These are phyloP conservation scores for Lodderomyces margitis DNA, from an alignment of 1,139 yeast genomes.

Conservation along the genomic window DNA sequence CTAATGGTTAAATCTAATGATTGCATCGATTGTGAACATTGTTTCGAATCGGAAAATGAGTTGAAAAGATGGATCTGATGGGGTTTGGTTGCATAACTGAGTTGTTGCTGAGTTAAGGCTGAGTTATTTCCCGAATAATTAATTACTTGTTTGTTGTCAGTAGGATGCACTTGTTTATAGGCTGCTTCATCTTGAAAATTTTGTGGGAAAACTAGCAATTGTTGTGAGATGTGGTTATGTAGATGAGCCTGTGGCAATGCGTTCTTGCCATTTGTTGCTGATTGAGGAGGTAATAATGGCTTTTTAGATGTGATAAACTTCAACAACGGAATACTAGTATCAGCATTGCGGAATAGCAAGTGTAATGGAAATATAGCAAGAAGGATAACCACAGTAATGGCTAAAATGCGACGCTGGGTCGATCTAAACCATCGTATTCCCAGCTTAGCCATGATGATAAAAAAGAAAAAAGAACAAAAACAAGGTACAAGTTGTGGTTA, in stretches of 20 bases:
- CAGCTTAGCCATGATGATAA: neutral
- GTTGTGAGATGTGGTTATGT: slow-evolving; percentile 1
- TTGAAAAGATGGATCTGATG: slow-evolving; percentile 7
- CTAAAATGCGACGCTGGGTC: neutral
- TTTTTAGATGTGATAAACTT: neutral
- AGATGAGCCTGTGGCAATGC: neutral
- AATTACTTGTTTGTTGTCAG: slow-evolving; percentile 4
- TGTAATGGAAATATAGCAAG: neutral
- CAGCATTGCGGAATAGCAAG: neutral
- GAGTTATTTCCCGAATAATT: slow-evolving; percentile 8
- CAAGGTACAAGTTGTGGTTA: neutral
- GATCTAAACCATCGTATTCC: neutral
- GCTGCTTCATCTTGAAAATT: slow-evolving; percentile 5
- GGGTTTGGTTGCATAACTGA: neutral
- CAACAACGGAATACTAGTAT: neutral
- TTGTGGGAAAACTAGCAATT: slow-evolving; percentile 6
- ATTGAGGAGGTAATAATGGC: neutral
- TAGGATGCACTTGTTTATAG: neutral
- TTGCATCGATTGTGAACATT: slow-evolving; percentile 3
- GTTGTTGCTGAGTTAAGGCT: slow-evolving; percentile 5
- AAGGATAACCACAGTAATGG: neutral
- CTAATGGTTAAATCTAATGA: slow-evolving; percentile 7
- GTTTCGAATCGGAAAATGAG: slow-evolving; percentile 5
- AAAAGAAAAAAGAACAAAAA: neutral
- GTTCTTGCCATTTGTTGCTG: neutral